A percentile compares a stretch with the other conserved stretches of the same genome.
Conservation (phyloP, 176 grass and related monocot genomes). For the Zoysia pacifica region DNA sequence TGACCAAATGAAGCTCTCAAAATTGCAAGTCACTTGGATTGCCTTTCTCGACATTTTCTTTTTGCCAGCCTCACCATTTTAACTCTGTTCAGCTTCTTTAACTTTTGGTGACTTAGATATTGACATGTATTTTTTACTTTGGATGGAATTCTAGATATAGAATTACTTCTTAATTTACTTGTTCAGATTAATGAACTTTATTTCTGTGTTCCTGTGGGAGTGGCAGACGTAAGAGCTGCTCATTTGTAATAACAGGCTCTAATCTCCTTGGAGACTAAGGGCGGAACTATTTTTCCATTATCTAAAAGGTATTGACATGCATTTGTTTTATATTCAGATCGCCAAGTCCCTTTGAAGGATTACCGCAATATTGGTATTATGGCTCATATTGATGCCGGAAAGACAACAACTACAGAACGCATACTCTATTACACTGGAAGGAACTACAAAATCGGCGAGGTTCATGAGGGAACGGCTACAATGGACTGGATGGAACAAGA, state of each 20-base stretch:
- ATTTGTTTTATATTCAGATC: constrained; percentile 39
- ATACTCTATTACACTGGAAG: constrained; percentile 94
- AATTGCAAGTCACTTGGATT: constrained; percentile 18
- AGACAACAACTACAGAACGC: constrained; percentile 97
- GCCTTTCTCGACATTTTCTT: neutral
- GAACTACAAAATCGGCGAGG: constrained; percentile 99
- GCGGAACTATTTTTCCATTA: too few relatives aligned
- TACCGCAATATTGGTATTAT: constrained; percentile 99
- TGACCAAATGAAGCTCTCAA: constrained; percentile 8
- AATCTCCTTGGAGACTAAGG: too few relatives aligned
- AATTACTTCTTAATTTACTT: too few relatives aligned
- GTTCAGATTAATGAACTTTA: too few relatives aligned
- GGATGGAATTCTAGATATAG: too few relatives aligned
- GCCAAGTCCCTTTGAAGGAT: constrained; percentile 68
- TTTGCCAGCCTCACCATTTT: constrained; percentile 1
- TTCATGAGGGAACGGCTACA: constrained; percentile 93
- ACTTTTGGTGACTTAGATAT: constrained; percentile 21
- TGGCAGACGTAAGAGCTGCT: too few relatives aligned
- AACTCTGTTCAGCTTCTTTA: constrained; percentile 17
- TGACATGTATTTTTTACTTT: neutral
- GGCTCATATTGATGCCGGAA: constrained; percentile 98
- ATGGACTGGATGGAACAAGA: constrained; percentile 99
- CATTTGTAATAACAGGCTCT: too few relatives aligned
- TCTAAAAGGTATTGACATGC: too few relatives aligned
- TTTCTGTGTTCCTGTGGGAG: too few relatives aligned